A percentile compares a stretch with the other conserved stretches of the same genome.
phyloP scores from a whole-genome alignment of 768 basidiomycete genomes.

The Collybia nuda region DNA sequence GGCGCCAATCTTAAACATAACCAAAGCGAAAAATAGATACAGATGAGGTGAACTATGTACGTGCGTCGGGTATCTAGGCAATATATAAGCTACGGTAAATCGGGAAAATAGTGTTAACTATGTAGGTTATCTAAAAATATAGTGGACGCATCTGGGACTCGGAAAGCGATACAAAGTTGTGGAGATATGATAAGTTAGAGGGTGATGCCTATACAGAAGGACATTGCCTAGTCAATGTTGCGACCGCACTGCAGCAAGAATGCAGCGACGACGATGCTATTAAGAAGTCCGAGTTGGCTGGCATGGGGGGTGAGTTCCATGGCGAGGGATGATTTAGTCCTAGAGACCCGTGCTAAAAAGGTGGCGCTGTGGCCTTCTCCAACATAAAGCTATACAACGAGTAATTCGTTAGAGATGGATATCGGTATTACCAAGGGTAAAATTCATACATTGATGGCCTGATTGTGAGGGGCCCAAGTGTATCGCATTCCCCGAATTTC shows the following conservation, averaged over 20 bases:
- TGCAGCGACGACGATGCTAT: slow-evolving; percentile 49
- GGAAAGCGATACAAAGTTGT: not conserved
- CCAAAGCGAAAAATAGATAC: too few relatives aligned
- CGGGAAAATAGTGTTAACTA: too few relatives aligned
- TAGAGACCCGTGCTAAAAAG: slow-evolving; percentile 52
- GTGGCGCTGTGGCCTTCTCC: slow-evolving; percentile 25
- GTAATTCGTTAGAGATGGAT: not conserved
- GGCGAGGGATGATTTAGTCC: slow-evolving; percentile 38
- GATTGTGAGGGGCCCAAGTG: slow-evolving; percentile 54
- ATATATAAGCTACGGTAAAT: too few relatives aligned
- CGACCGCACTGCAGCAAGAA: slow-evolving; percentile 61
- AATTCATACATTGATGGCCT: slow-evolving; percentile 49
- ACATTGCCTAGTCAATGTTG: slow-evolving; percentile 48
- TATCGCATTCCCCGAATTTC: slow-evolving; percentile 47
- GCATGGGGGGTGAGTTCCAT: slow-evolving; percentile 60
- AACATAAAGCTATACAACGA: slow-evolving; percentile 43
- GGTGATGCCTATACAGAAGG: not conserved
- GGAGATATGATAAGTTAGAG: not conserved
- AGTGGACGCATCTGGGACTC: too few relatives aligned
- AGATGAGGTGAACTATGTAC: too few relatives aligned
- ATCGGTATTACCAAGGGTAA: not conserved
- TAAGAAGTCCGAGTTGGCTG: slow-evolving; percentile 52
- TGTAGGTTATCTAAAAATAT: too few relatives aligned
- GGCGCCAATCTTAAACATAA: too few relatives aligned
- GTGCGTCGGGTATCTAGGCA: too few relatives aligned